Evolutionary conservation across 2,329 filamentous ascomycete species (phyloP).

Genomic region (Exserohilum rostratum): DNA sequence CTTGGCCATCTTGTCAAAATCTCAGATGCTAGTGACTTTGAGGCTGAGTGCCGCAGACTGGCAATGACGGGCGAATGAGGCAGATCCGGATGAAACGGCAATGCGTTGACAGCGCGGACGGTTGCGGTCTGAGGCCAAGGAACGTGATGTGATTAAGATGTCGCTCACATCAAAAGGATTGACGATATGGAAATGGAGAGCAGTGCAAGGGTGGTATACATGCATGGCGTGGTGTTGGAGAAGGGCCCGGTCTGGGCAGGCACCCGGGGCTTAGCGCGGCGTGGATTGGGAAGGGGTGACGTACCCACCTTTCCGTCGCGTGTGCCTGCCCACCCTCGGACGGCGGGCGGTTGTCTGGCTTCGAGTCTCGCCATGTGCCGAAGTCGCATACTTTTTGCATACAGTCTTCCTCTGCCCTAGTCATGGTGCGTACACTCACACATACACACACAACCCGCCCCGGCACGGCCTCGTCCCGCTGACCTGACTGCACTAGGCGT

Average conservation of each 20-base stretch:
- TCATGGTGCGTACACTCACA: constrained; percentile 9
- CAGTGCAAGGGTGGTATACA: too few relatives aligned
- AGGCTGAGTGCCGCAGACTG: too few relatives aligned
- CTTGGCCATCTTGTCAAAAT: neutral
- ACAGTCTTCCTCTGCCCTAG: neutral
- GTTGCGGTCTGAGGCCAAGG: neutral
- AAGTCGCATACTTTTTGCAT: constrained; percentile 1
- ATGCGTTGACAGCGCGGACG: neutral
- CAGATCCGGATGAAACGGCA: neutral
- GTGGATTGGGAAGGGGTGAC: constrained; percentile 6
- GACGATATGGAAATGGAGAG: too few relatives aligned
- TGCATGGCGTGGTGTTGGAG: neutral
- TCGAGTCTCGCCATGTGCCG: constrained; percentile 8
- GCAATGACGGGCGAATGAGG: neutral
- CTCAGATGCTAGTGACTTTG: too few relatives aligned
- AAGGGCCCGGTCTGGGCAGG: constrained; percentile 1
- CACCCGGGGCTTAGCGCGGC: constrained; percentile 5
- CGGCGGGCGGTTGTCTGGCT: neutral
- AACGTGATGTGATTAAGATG: too few relatives aligned
- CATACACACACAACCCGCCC: too few relatives aligned
- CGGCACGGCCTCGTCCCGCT: neutral
- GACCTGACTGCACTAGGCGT: constrained; percentile 33
- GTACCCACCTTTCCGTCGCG: constrained; percentile 15
- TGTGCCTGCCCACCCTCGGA: constrained; percentile 3
- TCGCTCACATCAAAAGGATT: too few relatives aligned